Conservation (phyloP, 352 stramenopile genomes). For the Phytopythium chamaehyphon region DNA sequence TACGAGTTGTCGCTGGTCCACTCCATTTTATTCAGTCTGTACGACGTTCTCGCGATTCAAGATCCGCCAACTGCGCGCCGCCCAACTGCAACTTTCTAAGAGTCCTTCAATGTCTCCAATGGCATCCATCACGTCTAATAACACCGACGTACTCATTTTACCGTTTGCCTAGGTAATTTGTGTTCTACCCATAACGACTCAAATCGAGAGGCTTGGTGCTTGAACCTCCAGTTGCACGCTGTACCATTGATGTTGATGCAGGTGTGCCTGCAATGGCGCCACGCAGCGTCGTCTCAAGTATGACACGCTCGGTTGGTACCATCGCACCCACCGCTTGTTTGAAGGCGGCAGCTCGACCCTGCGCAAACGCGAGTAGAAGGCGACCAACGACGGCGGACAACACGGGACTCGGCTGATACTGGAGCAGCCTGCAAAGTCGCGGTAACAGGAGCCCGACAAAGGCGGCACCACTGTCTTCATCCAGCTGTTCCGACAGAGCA, state of each 20-base stretch:
- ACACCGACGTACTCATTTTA: background rate
- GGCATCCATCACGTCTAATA: background rate
- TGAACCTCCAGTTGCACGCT: background rate
- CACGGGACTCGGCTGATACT: slow-evolving; percentile 8
- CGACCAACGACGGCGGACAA: slow-evolving; percentile 22
- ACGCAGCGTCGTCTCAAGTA: slow-evolving; percentile 40
- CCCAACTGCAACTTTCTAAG: slow-evolving; percentile 40
- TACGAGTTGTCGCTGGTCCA: slow-evolving; percentile 47
- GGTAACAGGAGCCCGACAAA: slow-evolving; percentile 66
- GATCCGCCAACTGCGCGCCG: slow-evolving; percentile 25
- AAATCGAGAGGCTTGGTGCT: slow-evolving; percentile 32
- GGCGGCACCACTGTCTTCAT: slow-evolving; percentile 31
- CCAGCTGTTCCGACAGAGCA: slow-evolving; percentile 40
- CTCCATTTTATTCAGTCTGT: slow-evolving; percentile 34
- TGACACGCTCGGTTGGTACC: slow-evolving; percentile 22
- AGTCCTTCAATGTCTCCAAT: too few species aligned
- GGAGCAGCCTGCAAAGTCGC: slow-evolving; percentile 37
- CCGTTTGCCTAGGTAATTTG: background rate
- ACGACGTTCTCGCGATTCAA: slow-evolving; percentile 43
- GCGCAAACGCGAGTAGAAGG: slow-evolving; percentile 47
- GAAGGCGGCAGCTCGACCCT: slow-evolving; percentile 44
- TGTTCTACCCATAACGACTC: slow-evolving; percentile 38
- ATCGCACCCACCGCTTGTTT: slow-evolving; percentile 49
- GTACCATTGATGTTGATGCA: background rate
- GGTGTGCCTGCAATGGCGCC: slow-evolving; percentile 31